These are phyloP conservation scores for Gossypium trilobum DNA, from an alignment of 441 rosid species.

Conservation along the genomic window DNA sequence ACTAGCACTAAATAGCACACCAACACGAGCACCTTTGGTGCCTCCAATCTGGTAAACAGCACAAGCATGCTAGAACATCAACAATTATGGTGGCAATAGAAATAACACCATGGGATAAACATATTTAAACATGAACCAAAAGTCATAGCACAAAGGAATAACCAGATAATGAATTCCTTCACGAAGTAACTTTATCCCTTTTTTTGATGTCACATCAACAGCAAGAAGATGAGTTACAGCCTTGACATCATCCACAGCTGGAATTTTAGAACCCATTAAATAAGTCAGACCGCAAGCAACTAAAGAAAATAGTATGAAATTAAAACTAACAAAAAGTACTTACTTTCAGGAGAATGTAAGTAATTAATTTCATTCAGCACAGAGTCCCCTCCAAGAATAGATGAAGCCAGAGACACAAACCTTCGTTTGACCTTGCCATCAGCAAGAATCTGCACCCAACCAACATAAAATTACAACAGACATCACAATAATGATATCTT, in stretches of 20 bases:
- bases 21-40: slow-evolving; percentile 71
- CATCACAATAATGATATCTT: not conserved
- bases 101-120: slow-evolving; percentile 11
- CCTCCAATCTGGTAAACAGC: slow-evolving; percentile 57
- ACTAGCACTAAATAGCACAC: slow-evolving; percentile 63
- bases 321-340: slow-evolving; percentile 24
- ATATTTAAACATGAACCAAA: slow-evolving; percentile 5
- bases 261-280: slow-evolving; percentile 22
- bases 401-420: slow-evolving; percentile 58
- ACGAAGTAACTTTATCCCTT: slow-evolving; percentile 71
- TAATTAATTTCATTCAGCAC: not conserved
- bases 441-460: slow-evolving; percentile 49
- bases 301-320: not conserved
- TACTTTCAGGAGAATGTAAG: slow-evolving; percentile 85
- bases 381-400: slow-evolving; percentile 34
- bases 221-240: slow-evolving; percentile 91
- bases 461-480: slow-evolving; percentile 9
- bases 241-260: slow-evolving; percentile 80
- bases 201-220: slow-evolving; percentile 62
- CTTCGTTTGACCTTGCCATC: slow-evolving; percentile 62
- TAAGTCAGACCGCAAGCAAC: slow-evolving; percentile 19
- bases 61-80: slow-evolving; percentile 17
- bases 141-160: slow-evolving; percentile 17
- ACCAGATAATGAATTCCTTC: slow-evolving; percentile 93
- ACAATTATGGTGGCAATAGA: slow-evolving; percentile 7